These are phyloP conservation scores for Bathelium albidoporum DNA, from an alignment of 495 filamentous ascomycete species.

Conservation along the genomic window DNA sequence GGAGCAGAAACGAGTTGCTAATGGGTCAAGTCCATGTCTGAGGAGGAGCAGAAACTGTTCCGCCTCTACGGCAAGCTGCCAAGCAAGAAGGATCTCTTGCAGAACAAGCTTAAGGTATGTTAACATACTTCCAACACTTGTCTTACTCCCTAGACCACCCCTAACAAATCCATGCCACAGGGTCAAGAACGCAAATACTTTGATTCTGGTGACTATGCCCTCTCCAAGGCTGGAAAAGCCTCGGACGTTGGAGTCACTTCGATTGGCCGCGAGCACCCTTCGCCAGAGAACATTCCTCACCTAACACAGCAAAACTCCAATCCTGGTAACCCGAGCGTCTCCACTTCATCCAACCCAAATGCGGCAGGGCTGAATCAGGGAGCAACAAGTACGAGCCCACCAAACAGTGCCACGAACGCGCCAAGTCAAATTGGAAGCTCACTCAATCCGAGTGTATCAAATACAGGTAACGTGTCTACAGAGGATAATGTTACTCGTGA, in stretches of 20 bases:
- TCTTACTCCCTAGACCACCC: background rate
- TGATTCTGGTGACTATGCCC: conserved; percentile 93
- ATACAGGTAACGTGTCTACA: background rate
- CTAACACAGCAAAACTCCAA: background rate
- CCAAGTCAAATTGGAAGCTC: background rate
- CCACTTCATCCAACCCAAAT: background rate
- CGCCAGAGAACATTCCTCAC: conserved; percentile 23
- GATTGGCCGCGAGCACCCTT: conserved; percentile 87
- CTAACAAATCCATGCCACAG: conserved; percentile 12
- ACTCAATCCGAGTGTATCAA: background rate
- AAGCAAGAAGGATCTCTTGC: conserved; percentile 87
- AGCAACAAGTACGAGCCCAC: background rate
- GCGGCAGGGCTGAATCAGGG: background rate
- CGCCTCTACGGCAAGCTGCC: conserved; percentile 95
- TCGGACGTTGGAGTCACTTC: conserved; percentile 86
- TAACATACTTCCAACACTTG: background rate
- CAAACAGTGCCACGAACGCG: background rate
- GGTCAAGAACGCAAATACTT: conserved; percentile 93
- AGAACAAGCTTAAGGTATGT: conserved; percentile 82
- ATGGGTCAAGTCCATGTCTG: conserved; percentile 58
- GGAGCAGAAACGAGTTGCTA: background rate
- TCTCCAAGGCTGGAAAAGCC: conserved; percentile 96
- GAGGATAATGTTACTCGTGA: background rate
- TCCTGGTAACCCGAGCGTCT: background rate
- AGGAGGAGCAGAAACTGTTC: conserved; percentile 91